Percentiles rank a stretch among this genome's conserved stretches.
These are phyloP conservation scores for Neofusicoccum sp. DNA, from an alignment of 2,329 filamentous ascomycete genomes.

Conservation along the genomic window DNA sequence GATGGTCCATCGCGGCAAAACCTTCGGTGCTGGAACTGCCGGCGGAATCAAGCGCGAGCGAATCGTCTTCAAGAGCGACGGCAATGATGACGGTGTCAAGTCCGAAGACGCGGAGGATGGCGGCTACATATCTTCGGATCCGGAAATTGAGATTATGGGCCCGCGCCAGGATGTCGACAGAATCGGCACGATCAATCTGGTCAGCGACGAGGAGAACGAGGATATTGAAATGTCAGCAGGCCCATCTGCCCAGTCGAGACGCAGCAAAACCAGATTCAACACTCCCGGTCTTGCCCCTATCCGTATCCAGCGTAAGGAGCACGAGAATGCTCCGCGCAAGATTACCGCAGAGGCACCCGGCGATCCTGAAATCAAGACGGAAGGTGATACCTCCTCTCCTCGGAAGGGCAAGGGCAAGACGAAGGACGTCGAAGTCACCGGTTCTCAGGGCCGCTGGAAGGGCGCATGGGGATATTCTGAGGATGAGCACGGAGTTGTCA, in stretches of 20 bases:
- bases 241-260: slow-evolving; percentile 20
- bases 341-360: slow-evolving; percentile 55
- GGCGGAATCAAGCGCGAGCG: slow-evolving; percentile 8
- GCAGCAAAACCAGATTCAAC: slow-evolving; percentile 1
- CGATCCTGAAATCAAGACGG: slow-evolving; percentile 39
- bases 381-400: slow-evolving; percentile 23
- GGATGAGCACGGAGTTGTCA: slow-evolving; percentile 34
- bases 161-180: slow-evolving; percentile 56
- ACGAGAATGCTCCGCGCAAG: slow-evolving; percentile 53
- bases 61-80: background rate
- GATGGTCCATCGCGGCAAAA: slow-evolving; percentile 16
- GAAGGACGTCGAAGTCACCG: slow-evolving; percentile 44
- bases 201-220: slow-evolving; percentile 52
- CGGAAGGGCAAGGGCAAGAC: slow-evolving; percentile 41
- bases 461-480: slow-evolving; percentile 46
- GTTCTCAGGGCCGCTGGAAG: slow-evolving; percentile 42
- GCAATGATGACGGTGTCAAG: slow-evolving; percentile 31
- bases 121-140: slow-evolving; percentile 49
- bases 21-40: slow-evolving; percentile 4
- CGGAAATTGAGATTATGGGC: slow-evolving; percentile 50
- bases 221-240: slow-evolving; percentile 27
- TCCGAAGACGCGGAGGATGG: slow-evolving; percentile 33
- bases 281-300: slow-evolving; percentile 47
- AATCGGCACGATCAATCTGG: slow-evolving; percentile 51
- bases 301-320: slow-evolving; percentile 55